A percentile compares a stretch with the other conserved stretches of the same genome.
These are phyloP conservation scores for Phytophthora litchii DNA, from an alignment of 352 stramenopile species.

Conservation along the genomic window DNA sequence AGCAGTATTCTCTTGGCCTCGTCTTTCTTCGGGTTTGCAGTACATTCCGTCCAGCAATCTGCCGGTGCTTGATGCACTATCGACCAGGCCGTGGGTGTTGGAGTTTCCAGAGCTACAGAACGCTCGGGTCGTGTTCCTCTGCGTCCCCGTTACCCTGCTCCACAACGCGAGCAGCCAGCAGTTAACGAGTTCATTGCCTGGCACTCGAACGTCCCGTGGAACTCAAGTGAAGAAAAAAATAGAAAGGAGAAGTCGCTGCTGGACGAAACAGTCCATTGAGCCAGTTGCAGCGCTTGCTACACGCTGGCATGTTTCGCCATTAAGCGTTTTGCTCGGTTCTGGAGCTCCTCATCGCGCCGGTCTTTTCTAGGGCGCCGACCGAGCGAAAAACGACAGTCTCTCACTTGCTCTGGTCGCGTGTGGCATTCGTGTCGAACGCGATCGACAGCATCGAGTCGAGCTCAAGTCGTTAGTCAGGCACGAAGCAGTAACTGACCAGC, in stretches of 20 bases:
- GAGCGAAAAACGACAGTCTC: constrained; percentile 17
- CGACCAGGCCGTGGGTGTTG: too few relatives aligned
- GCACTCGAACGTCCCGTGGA: too few relatives aligned
- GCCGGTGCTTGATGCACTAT: too few relatives aligned
- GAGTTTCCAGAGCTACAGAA: constrained; percentile 5
- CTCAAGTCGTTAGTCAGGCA: constrained; percentile 8
- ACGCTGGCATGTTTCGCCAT: constrained; percentile 28
- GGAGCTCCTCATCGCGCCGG: constrained; percentile 24
- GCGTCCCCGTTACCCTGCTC: neutral
- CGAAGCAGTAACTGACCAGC: constrained; percentile 13
- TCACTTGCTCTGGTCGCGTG: constrained; percentile 16
- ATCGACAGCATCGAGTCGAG: constrained; percentile 14
- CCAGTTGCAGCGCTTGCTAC: constrained; percentile 26
- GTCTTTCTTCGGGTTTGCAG: neutral
- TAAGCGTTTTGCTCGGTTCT: constrained; percentile 35
- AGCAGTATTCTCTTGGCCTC: neutral
- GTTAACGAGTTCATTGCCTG: too few relatives aligned
- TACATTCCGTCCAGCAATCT: constrained; percentile 5
- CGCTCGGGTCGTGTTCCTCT: constrained; percentile 15
- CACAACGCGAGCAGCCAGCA: neutral
- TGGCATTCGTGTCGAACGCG: constrained; percentile 25
- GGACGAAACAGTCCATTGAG: constrained; percentile 44
- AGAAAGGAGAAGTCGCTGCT: constrained; percentile 32
- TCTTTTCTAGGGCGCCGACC: neutral
- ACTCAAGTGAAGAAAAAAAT: constrained; percentile 15